A percentile compares a stretch with the other conserved stretches of the same genome.
Evolutionary conservation across 345 rosid species (phyloP).

Genomic region (Eucalyptus coolabah): DNA sequence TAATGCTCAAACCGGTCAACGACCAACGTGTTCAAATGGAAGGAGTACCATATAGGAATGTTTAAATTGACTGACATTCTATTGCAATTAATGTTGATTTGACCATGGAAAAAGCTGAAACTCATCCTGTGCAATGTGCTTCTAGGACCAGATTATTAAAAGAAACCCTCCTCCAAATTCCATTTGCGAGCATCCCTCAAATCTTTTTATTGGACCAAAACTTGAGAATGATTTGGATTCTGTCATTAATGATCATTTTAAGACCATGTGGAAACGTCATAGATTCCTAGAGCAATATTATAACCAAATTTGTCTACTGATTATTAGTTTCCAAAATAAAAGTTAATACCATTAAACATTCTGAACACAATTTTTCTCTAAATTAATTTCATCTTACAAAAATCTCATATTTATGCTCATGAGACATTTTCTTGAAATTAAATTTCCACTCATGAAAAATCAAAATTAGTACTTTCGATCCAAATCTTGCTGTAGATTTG

Average conservation of each 20-base stretch:
- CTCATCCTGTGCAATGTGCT: neutral
- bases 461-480: neutral
- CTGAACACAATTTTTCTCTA: neutral
- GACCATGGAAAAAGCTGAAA: neutral
- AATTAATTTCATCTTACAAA: neutral
- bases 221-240: neutral
- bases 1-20: neutral
- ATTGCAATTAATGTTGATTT: neutral
- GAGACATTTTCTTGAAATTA: neutral
- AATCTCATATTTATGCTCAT: neutral
- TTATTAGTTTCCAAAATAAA: neutral
- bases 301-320: neutral
- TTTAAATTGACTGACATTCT: neutral
- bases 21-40: neutral
- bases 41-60: neutral
- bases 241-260: neutral
- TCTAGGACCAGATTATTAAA: neutral
- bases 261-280: neutral
- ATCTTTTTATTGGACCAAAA: neutral
- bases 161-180: neutral
- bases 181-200: neutral
- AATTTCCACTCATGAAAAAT: neutral
- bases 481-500: neutral
- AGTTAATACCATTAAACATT: neutral
- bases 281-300: neutral